These are phyloP conservation scores for Pleurotus tuoliensis DNA, from an alignment of 768 basidiomycete species.

Conservation along the genomic window DNA sequence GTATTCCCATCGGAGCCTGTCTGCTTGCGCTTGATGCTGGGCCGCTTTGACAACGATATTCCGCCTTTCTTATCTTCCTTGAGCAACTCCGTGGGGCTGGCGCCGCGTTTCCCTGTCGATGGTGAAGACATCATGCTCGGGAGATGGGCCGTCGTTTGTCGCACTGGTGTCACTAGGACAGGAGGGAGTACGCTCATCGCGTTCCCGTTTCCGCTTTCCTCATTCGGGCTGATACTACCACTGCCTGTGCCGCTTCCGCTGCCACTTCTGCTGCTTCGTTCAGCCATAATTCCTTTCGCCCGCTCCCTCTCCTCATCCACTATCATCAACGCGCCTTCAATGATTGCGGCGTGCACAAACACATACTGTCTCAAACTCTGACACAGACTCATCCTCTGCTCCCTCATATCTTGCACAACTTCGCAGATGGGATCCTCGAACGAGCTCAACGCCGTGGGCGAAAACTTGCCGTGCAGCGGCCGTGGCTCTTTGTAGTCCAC, in stretches of 20 bases:
- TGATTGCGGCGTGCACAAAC: constrained; percentile 83
- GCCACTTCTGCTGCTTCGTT: constrained; percentile 15
- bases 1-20: constrained; percentile 4
- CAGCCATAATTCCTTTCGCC: constrained; percentile 14
- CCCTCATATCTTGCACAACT: constrained; percentile 89
- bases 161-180: constrained; percentile 1
- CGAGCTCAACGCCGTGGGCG: constrained; percentile 57
- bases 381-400: constrained; percentile 95
- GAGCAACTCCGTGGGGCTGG: constrained; percentile 67
- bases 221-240: constrained; percentile 8
- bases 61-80: constrained; percentile 60
- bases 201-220: background rate
- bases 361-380: constrained; percentile 94
- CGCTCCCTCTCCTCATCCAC: constrained; percentile 64
- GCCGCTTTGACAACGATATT: constrained; percentile 56
- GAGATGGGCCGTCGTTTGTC: background rate
- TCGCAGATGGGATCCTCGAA: constrained; percentile 76
- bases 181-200: constrained; percentile 6
- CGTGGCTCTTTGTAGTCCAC: constrained; percentile 65
- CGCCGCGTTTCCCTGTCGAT: constrained; percentile 56
- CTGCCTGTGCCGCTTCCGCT: constrained; percentile 6
- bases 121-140: constrained; percentile 21
- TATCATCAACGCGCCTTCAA: constrained; percentile 76
- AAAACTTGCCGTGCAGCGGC: constrained; percentile 44
- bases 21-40: constrained; percentile 55